A percentile compares a stretch with the other conserved stretches of the same genome.
Evolutionary conservation across 805 yeast species (phyloP).

Genomic region (Allodekkera sacchari): DNA sequence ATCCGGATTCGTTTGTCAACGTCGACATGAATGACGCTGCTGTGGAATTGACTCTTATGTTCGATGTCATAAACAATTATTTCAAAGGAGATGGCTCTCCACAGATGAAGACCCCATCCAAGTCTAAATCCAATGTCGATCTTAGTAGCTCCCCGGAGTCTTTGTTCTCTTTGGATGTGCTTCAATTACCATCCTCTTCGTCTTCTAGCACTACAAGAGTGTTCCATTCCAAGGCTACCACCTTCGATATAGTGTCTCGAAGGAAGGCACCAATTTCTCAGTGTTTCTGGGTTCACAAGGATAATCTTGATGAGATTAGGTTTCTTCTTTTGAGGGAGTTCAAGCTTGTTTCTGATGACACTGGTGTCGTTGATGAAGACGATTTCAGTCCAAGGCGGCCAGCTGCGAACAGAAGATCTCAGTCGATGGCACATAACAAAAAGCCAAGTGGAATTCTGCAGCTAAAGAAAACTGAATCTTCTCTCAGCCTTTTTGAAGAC

Average conservation of each 20-base stretch:
- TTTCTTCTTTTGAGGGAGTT: conserved; percentile 38
- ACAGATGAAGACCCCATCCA: background rate
- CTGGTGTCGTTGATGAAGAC: conserved; percentile 18
- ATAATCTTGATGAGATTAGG: conserved; percentile 47
- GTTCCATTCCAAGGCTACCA: conserved; percentile 17
- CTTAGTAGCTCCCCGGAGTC: conserved; percentile 2
- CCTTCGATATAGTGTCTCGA: conserved; percentile 29
- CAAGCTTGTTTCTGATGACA: conserved; percentile 27
- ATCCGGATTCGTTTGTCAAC: conserved; percentile 50
- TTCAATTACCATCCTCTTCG: conserved; percentile 10
- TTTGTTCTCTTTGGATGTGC: conserved; percentile 15
- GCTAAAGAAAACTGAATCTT: conserved; percentile 14
- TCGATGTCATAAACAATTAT: conserved; percentile 34
- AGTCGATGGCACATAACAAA: too few relatives aligned
- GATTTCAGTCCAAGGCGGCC: too few relatives aligned
- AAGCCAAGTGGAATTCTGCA: too few relatives aligned
- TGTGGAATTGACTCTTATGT: conserved; percentile 47
- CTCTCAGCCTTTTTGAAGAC: conserved; percentile 5
- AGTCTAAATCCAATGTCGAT: background rate
- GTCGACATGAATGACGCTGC: conserved; percentile 54
- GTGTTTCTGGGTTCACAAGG: conserved; percentile 50
- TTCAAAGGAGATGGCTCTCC: conserved; percentile 3
- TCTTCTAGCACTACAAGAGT: conserved; percentile 5
- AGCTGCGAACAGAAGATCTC: too few relatives aligned
- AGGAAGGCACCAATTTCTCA: conserved; percentile 29